Base-by-base conservation (phyloP, 2,329 filamentous ascomycete species). In the Penicillium capsulatum region DNA sequence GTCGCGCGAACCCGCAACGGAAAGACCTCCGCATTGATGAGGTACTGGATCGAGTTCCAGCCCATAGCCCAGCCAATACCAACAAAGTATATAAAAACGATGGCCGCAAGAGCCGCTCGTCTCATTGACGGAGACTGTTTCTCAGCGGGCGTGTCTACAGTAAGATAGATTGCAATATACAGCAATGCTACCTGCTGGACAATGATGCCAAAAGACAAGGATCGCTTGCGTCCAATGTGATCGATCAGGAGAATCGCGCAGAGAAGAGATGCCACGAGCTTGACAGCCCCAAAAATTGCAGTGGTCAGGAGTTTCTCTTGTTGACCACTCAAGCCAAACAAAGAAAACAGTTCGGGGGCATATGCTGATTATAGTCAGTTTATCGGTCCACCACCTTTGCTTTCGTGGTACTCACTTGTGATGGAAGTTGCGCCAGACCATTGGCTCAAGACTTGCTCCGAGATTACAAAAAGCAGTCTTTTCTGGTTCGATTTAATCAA, bases 231-330 rank as follows among this genome's bases (percentile, higher is more conserved):
- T 1, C 84, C 84, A 43, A 89, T 77, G 40, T 81, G 77, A 52
- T 89, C 85, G 51, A 89, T 83, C 2, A 89, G 74, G 71, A 88
- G 84, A 36, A 88, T 71, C 0, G 84, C 83, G 59, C 83, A 88
- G 19, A 77, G 52, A 13, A 88, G 59, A 8, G 81, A 76, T 0
- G 81, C 73, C 7, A 78, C 60, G 40, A 89, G 76, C 59, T 89
- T 89, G 49, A 87, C 75, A 29, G 86, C 74, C 27, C 84, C 84
- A 40, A 88, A 86, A 34, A 89, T 79, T 5, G 79, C 83, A 0
- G 83, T 87, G 17, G 83, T 76, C 34, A 87, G 80, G 0, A 88
- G 75, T 42, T 80, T 80, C 59, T 86, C 79, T 24, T 79, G 73
- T 34, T 76, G 73, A 10, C 83, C 83, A 1, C 72, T 76, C 16